Conservation (phyloP, 1,284 basidiomycete species). For the Irpex sp. region DNA sequence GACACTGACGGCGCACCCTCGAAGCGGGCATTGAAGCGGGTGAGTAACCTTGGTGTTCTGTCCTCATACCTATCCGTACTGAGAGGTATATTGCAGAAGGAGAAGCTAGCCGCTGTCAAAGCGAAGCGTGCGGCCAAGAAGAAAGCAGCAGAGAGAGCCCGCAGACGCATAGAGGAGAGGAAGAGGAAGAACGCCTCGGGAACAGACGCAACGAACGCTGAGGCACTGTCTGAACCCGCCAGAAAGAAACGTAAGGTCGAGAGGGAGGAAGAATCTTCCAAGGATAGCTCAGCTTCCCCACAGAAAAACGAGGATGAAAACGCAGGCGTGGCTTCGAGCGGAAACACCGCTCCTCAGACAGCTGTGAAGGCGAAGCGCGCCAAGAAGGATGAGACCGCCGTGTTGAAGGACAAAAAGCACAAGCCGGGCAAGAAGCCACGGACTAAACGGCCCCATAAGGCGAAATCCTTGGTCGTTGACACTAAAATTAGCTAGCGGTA, state of each 20-base stretch:
- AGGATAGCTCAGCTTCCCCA: background rate
- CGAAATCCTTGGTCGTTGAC: too few relatives aligned
- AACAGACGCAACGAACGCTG: background rate
- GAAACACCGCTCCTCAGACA: background rate
- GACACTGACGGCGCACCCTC: slow-evolving; percentile 27
- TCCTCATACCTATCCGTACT: background rate
- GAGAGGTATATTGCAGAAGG: slow-evolving; percentile 33
- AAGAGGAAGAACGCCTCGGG: background rate
- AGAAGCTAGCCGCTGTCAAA: slow-evolving; percentile 33
- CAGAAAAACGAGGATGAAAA: background rate
- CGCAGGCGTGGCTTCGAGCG: background rate
- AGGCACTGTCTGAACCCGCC: slow-evolving; percentile 7
- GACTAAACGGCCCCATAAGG: background rate
- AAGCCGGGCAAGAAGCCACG: background rate
- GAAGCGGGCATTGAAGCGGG: slow-evolving; percentile 56
- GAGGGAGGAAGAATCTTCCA: background rate
- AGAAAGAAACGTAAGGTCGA: slow-evolving; percentile 28
- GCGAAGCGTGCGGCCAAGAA: slow-evolving; percentile 37
- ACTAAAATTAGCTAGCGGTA: too few relatives aligned
- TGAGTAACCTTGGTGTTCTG: slow-evolving; percentile 32
- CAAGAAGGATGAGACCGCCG: too few relatives aligned
- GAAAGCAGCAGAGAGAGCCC: slow-evolving; percentile 25
- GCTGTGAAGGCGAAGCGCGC: too few relatives aligned
- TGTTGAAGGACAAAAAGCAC: background rate
- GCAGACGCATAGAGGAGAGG: slow-evolving; percentile 8